Percentiles rank a stretch among this genome's conserved stretches.
Evolutionary conservation across 352 stramenopile species (phyloP).

Genomic region (Globisporangium cylindrosporum): DNA sequence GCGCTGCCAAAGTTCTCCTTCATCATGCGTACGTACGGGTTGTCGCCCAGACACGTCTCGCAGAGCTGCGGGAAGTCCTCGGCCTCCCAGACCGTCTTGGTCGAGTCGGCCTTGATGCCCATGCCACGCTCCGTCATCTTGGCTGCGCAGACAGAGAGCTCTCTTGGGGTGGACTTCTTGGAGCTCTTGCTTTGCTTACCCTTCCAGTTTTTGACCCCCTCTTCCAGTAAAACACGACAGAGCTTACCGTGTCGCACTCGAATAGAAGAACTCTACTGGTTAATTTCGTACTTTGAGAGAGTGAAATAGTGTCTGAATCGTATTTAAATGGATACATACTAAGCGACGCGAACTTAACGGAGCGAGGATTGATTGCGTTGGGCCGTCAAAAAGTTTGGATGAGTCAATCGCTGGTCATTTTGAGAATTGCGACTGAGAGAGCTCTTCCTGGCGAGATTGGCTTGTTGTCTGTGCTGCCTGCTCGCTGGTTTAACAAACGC

Average conservation of each 20-base stretch:
- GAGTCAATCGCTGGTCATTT: neutral
- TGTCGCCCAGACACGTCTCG: conserved; percentile 98
- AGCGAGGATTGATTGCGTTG: neutral
- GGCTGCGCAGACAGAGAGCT: conserved; percentile 1
- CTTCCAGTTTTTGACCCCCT: conserved; percentile 9
- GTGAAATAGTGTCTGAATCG: neutral
- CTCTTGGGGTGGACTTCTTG: neutral
- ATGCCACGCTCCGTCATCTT: conserved; percentile 84
- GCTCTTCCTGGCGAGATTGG: neutral
- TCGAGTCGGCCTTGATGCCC: conserved; percentile 84
- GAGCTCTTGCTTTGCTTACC: neutral
- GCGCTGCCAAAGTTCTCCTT: conserved; percentile 95
- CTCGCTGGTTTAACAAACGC: conserved; percentile 8
- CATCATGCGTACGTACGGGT: conserved; percentile 99
- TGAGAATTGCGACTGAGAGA: neutral
- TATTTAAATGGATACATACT: neutral
- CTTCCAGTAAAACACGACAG: conserved; percentile 7
- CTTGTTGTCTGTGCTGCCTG: neutral
- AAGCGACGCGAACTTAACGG: neutral
- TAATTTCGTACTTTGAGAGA: neutral
- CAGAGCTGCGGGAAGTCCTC: conserved; percentile 98
- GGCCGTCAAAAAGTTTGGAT: neutral
- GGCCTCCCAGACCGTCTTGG: conserved; percentile 88
- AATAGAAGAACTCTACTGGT: neutral
- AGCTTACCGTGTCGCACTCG: neutral